Conservation (phyloP, 208 protist genomes). For the Phytomonas sp. region DNA sequence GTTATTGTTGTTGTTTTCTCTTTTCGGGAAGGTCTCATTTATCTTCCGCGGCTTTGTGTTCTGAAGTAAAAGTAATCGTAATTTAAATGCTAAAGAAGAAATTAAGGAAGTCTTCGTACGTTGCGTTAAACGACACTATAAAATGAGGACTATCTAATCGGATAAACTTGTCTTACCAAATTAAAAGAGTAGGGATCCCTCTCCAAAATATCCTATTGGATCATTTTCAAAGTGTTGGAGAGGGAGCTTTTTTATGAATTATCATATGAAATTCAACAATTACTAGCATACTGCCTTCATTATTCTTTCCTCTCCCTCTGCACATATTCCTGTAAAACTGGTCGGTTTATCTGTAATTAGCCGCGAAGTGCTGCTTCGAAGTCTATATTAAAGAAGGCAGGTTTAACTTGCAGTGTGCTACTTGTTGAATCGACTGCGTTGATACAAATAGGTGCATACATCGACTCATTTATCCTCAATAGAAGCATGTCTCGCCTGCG, state of each 20-base stretch:
- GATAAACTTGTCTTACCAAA: neutral
- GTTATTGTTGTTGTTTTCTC: neutral
- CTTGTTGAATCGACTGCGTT: neutral
- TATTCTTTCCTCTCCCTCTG: neutral
- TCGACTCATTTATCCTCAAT: neutral
- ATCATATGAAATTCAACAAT: neutral
- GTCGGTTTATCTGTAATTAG: neutral
- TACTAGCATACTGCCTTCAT: neutral
- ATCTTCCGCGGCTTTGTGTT: neutral
- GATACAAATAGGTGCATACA: neutral
- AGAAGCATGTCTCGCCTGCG: neutral
- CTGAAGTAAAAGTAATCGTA: neutral
- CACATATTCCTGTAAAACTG: neutral
- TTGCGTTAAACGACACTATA: conserved; percentile 4
- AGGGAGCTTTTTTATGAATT: neutral
- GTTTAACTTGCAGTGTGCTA: neutral
- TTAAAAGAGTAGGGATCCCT: neutral
- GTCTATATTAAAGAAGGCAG: neutral
- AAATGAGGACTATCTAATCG: conserved; percentile 2
- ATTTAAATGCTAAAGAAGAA: too few species aligned
- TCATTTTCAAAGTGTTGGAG: neutral
- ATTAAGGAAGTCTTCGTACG: neutral
- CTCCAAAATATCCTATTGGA: neutral
- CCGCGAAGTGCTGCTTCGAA: neutral
- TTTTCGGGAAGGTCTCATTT: neutral